Base-by-base conservation (phyloP, 2,329 filamentous ascomycete species). In the Hypoxylon sp. region DNA sequence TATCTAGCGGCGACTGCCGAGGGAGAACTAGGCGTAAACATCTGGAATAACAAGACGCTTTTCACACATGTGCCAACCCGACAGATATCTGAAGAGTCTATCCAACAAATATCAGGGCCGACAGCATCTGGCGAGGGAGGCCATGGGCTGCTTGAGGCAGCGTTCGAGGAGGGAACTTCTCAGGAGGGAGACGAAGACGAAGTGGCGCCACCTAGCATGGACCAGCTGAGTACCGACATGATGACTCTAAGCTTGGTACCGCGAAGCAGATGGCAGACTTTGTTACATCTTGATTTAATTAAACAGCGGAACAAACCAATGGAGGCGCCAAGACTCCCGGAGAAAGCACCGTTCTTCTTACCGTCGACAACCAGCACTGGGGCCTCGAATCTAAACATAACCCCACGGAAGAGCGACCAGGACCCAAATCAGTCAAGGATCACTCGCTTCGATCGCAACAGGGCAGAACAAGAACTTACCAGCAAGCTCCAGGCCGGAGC, bases 291-390 rank as follows among this genome's bases (percentile, higher is more conserved):
- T 2, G 95, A 99, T 74, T 81, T 93, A 24, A 97, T 99, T 75
- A 91, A 94, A 79, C 88, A 93, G 78, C 91, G 95, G 64, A 99
- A 99, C 79, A 97, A 95, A 78, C 95, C 96, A 0, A 94, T 89
- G 68, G 93, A 97, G 77, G 87, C 94, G 0, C 94, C 94, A 15
- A 97, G 97, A 79, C 86, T 89, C 6, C 95, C 95, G 0, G 92
- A 97, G 75, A 97, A 96, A 74, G 94, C 94, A 0, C 96, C 95
- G 0, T 98, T 98, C 83, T 98, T 98, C 82, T 83, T 98, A 3
- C 92, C 93, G 0, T 90, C 90, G 0, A 80, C 90, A 4, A 82
- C 84, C 6, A 78, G 68, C 7, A 60, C 46, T 39, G 62, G 54
- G 39, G 59, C 26, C 57, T 70, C 51, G 59, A 65, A 76, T 43